A percentile compares a stretch with the other conserved stretches of the same genome.
Conservation (phyloP, 768 basidiomycete species). For the Crepidotus variabilis region DNA sequence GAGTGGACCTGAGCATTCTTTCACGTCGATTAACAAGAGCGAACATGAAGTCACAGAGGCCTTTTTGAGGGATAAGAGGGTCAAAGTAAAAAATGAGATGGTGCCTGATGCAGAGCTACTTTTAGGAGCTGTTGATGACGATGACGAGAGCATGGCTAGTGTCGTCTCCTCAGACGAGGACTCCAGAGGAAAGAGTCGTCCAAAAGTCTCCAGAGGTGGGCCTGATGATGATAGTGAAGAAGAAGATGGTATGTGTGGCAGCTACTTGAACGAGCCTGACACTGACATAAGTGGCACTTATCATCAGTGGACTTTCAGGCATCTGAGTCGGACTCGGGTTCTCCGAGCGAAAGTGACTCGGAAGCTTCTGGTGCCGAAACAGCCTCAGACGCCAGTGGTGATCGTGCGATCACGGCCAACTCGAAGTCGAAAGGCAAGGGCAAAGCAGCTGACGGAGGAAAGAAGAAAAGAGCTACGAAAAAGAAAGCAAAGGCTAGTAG, state of each 20-base stretch:
- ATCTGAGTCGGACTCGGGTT: slow-evolving; percentile 83
- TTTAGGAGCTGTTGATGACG: slow-evolving; percentile 60
- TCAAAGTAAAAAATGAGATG: slow-evolving; percentile 95
- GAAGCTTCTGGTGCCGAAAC: slow-evolving; percentile 70
- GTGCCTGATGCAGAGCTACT: slow-evolving; percentile 81
- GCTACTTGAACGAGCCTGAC: not conserved
- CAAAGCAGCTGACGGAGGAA: slow-evolving; percentile 14
- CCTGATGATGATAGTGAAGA: slow-evolving; percentile 83
- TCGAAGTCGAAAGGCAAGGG: slow-evolving; percentile 42
- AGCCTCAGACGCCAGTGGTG: slow-evolving; percentile 83
- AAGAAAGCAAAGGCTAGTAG: slow-evolving; percentile 21
- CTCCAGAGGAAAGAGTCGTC: slow-evolving; percentile 33
- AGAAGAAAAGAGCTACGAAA: slow-evolving; percentile 16
- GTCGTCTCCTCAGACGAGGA: slow-evolving; percentile 71
- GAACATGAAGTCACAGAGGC: slow-evolving; percentile 84
- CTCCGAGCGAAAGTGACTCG: slow-evolving; percentile 72
- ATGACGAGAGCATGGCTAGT: slow-evolving; percentile 78
- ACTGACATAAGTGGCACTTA: not conserved
- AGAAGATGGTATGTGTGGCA: slow-evolving; percentile 48
- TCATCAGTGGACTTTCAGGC: slow-evolving; percentile 84
- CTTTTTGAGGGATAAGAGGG: slow-evolving; percentile 87
- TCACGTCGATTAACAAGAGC: slow-evolving; percentile 94
- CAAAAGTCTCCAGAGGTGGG: slow-evolving; percentile 36
- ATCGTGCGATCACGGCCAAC: slow-evolving; percentile 53
- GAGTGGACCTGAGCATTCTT: slow-evolving; percentile 79